phyloP scores from a whole-genome alignment of 106 monocot genomes.

The Ottelia alismoides region DNA sequence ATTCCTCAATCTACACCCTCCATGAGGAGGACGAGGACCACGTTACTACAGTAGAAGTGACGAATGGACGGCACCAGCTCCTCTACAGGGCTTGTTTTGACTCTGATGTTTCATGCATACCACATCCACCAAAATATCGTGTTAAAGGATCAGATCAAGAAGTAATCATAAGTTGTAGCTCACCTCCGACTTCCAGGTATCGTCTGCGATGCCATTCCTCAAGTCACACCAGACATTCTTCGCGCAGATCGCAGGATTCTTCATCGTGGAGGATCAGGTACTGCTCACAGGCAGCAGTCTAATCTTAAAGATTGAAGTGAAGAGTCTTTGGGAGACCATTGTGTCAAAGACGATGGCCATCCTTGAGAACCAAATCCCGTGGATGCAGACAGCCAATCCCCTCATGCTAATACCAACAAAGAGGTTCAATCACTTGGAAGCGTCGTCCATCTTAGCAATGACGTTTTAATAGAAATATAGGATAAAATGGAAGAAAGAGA shows the following conservation, averaged over 20 bases:
- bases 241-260: conserved; percentile 93
- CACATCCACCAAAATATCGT: conserved; percentile 80
- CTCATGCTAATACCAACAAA: too few relatives aligned
- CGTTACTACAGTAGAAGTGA: conserved; percentile 2
- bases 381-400: conserved; percentile 89
- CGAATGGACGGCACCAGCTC: conserved; percentile 6
- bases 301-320: conserved; percentile 52
- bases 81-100: conserved; percentile 54
- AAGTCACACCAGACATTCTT: conserved; percentile 98
- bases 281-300: conserved; percentile 69
- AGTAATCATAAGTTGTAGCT: conserved; percentile 94
- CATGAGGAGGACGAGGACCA: conserved; percentile 37
- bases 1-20: conserved; percentile 19
- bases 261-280: conserved; percentile 80
- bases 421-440: too few relatives aligned
- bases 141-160: conserved; percentile 61
- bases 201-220: conserved; percentile 77
- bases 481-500: too few relatives aligned
- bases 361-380: conserved; percentile 80
- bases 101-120: conserved; percentile 71
- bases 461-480: too few relatives aligned
- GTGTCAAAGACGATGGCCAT: conserved; percentile 79
- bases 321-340: conserved; percentile 74
- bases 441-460: too few relatives aligned
- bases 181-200: conserved; percentile 95